Base-by-base conservation (phyloP, 1,284 basidiomycete genomes). In the Ganoderma meredithae region DNA sequence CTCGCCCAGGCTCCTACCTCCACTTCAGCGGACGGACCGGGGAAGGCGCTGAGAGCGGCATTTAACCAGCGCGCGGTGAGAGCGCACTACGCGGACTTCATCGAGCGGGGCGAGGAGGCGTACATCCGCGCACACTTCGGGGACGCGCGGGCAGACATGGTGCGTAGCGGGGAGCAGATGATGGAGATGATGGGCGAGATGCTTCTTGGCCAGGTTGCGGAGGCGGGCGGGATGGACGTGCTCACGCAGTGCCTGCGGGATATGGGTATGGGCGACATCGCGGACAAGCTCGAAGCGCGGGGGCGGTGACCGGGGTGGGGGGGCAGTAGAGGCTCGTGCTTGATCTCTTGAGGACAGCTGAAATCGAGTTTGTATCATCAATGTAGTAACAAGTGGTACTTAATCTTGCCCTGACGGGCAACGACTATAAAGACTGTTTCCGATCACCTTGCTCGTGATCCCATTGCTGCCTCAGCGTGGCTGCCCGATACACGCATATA, bases 71-170 rank as follows among this genome's bases (percentile, higher is more conserved):
- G 41, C 36, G 66, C 41, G 31, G 33, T 70, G 41, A 31, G 31
- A 9, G 56, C 47, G 63, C 56, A 67, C 63, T 70, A 67, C 58
- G 66, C 55, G 13, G 69, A 70, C 58, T 64, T 64, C 60, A 63
- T 70, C 66, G 56, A 60, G 63, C 65, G 36, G 52, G 69, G 69
- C 31, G 63, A 63, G 41, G 60, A 67, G 22, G 69, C 69, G 47
- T 63, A 67, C 49, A 59, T 67, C 53, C 59, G 49, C 27, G 60
- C 56, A 49, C 69, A 67, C 55, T 67, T 55, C 33, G 66, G 69
- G 17, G 62, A 67, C 58, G 69, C 53, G 41, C 69, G 64, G 22
- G 56, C 60, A 31, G 43, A 61, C 60, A 47, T 47, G 41, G 60
- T 41, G 27, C 25, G 41, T 13, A 33, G 27, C 25, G 43, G 25